These are phyloP conservation scores for Ophiostoma pallidulum DNA, from an alignment of 2,329 filamentous ascomycete genomes.

Conservation along the genomic window DNA sequence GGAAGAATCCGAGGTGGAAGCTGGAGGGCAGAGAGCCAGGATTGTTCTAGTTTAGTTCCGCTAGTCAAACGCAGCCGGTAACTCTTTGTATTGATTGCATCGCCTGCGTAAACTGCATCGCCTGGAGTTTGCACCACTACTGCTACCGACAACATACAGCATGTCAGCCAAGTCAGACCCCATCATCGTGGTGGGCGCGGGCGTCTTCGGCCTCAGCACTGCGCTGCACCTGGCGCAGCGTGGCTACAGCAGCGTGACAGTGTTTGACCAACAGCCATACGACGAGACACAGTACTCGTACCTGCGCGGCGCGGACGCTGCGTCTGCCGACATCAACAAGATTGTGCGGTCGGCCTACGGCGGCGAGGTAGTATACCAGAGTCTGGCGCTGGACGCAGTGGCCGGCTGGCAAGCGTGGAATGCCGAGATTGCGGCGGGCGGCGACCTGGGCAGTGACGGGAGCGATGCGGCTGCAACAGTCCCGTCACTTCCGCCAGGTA, in stretches of 20 bases:
- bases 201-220: slow-evolving; percentile 26
- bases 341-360: slow-evolving; percentile 35
- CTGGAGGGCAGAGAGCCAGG: too few relatives aligned
- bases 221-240: slow-evolving; percentile 33
- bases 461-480: slow-evolving; percentile 18
- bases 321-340: slow-evolving; percentile 37
- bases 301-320: slow-evolving; percentile 31
- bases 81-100: too few relatives aligned
- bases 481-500: too few relatives aligned
- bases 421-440: slow-evolving; percentile 23
- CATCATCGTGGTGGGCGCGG: too few relatives aligned
- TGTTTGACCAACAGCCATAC: slow-evolving; percentile 38
- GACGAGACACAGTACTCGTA: slow-evolving; percentile 32
- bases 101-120: too few relatives aligned
- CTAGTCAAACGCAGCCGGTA: too few relatives aligned
- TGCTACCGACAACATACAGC: too few relatives aligned
- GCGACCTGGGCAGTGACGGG: slow-evolving; percentile 19
- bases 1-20: too few relatives aligned
- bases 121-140: too few relatives aligned
- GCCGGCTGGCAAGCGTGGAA: slow-evolving; percentile 37
- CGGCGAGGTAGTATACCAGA: slow-evolving; percentile 35
- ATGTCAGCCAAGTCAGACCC: too few relatives aligned
- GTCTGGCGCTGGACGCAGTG: slow-evolving; percentile 34
- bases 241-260: slow-evolving; percentile 37
- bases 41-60: too few relatives aligned